Evolutionary conservation across 169 alveolate genomes (phyloP).

Genomic region (Theileria equi): DNA sequence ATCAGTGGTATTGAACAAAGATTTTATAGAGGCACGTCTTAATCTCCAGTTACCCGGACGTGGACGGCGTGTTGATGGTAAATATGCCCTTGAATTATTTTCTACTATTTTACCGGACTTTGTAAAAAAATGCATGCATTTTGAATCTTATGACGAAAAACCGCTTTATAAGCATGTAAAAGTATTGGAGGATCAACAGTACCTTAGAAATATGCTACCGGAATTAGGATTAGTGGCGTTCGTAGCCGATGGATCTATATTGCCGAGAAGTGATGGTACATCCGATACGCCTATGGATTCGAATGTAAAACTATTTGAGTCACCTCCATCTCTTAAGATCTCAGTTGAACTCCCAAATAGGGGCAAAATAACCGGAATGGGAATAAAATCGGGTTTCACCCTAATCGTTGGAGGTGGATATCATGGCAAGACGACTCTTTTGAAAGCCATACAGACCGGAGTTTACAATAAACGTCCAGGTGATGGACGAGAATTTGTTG

Average conservation of each 20-base stretch:
- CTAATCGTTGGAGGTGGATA: slow-evolving; percentile 82
- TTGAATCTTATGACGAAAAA: slow-evolving; percentile 20
- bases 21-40: slow-evolving; percentile 34
- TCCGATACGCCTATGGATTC: slow-evolving; percentile 55
- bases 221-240: slow-evolving; percentile 69
- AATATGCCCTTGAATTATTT: slow-evolving; percentile 20
- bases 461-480: slow-evolving; percentile 76
- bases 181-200: slow-evolving; percentile 50
- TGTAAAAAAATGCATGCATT: slow-evolving; percentile 4
- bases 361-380: slow-evolving; percentile 71
- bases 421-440: slow-evolving; percentile 78
- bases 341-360: slow-evolving; percentile 44
- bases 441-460: slow-evolving; percentile 72
- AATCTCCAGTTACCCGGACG: slow-evolving; percentile 46
- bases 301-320: slow-evolving; percentile 35
- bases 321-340: slow-evolving; percentile 42
- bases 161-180: slow-evolving; percentile 27
- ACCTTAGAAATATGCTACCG: slow-evolving; percentile 53
- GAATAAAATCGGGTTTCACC: slow-evolving; percentile 70
- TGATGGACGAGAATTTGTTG: slow-evolving; percentile 80
- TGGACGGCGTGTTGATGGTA: slow-evolving; percentile 54
- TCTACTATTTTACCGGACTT: slow-evolving; percentile 29
- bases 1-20: slow-evolving; percentile 23
- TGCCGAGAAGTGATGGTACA: slow-evolving; percentile 72
- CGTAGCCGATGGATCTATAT: slow-evolving; percentile 73